phyloP scores from a whole-genome alignment of 2,329 filamentous ascomycete species.

The Cladosporium cucumerinum region DNA sequence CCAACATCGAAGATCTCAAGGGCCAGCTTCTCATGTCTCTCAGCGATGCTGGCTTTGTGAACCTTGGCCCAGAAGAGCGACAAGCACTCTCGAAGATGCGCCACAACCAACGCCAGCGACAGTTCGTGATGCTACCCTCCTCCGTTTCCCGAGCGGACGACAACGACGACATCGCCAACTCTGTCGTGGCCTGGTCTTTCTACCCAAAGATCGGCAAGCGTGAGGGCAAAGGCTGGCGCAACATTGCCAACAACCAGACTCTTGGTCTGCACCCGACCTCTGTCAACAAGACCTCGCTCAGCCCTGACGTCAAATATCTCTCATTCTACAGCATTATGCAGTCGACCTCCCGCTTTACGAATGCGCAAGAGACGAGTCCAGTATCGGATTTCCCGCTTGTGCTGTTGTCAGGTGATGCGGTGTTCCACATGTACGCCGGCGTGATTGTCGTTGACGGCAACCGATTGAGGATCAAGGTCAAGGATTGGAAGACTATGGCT shows the following conservation, averaged over 20 bases:
- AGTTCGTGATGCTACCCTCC: slow-evolving; percentile 80
- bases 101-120: slow-evolving; percentile 60
- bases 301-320: slow-evolving; percentile 65
- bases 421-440: slow-evolving; percentile 86
- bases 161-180: slow-evolving; percentile 74
- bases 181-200: slow-evolving; percentile 89
- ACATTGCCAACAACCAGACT: slow-evolving; percentile 86
- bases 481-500: slow-evolving; percentile 86
- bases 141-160: slow-evolving; percentile 71
- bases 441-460: slow-evolving; percentile 86
- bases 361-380: slow-evolving; percentile 74
- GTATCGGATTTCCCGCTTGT: slow-evolving; percentile 74
- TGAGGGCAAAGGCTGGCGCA: slow-evolving; percentile 83
- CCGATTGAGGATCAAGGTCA: slow-evolving; percentile 74
- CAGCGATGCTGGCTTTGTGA: slow-evolving; percentile 79
- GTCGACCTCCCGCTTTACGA: slow-evolving; percentile 74
- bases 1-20: slow-evolving; percentile 94
- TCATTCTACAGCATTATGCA: slow-evolving; percentile 99
- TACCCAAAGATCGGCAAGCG: slow-evolving; percentile 87
- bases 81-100: slow-evolving; percentile 65
- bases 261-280: slow-evolving; percentile 85
- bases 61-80: slow-evolving; percentile 70
- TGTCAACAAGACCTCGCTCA: slow-evolving; percentile 67
- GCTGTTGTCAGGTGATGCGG: slow-evolving; percentile 81
- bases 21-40: slow-evolving; percentile 82